Conservation (phyloP, 164 flowering plant genomes). For the Tinospora cordifolia region DNA sequence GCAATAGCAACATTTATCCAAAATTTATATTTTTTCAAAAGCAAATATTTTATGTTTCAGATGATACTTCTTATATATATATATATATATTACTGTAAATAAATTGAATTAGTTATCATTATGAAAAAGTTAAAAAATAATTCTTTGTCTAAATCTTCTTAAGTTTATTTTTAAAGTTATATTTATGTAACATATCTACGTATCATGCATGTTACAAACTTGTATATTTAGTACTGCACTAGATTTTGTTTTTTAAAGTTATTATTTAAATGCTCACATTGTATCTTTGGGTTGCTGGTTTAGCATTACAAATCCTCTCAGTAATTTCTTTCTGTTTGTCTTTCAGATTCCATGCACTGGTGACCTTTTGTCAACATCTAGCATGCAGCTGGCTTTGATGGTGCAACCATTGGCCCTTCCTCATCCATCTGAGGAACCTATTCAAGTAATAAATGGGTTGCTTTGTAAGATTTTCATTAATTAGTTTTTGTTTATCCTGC, state of each 20-base stretch:
- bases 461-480: background rate
- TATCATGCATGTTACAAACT: no score
- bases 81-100: no score
- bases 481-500: background rate
- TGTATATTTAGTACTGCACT: background rate
- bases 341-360: slow-evolving; percentile 84
- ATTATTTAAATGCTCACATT: background rate
- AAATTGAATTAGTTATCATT: no score
- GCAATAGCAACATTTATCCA: no score
- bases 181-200: no score
- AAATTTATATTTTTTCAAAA: no score
- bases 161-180: no score
- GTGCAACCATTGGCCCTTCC: slow-evolving; percentile 97
- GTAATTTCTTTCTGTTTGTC: background rate
- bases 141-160: no score
- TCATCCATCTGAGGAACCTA: slow-evolving; percentile 95
- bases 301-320: background rate
- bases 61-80: no score
- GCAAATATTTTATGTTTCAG: no score
- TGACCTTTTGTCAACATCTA: slow-evolving; percentile 81
- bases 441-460: slow-evolving; percentile 50
- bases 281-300: background rate
- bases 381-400: slow-evolving; percentile 87
- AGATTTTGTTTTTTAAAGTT: background rate
- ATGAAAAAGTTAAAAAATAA: no score